Conservation (phyloP, 192 early-diverging fungal species). For the Entophlyctis luteolus region DNA sequence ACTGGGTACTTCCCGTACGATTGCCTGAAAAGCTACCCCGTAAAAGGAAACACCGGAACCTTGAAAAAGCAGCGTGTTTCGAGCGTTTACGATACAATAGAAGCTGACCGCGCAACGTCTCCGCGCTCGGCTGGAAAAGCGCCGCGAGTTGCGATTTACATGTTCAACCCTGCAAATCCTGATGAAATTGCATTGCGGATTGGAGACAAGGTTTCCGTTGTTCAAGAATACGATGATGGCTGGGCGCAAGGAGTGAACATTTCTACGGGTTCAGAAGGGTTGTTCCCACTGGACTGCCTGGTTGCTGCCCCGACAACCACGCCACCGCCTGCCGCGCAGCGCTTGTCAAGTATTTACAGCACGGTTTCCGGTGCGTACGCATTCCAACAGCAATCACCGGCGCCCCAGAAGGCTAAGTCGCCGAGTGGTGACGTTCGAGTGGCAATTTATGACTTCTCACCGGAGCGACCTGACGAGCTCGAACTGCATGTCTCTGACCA, state of each 20-base stretch:
- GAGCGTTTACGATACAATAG: not conserved
- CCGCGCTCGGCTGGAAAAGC: not conserved
- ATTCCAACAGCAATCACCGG: not conserved
- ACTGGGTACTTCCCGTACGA: conserved; percentile 8
- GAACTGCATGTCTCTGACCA: not conserved
- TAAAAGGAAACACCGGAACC: not conserved
- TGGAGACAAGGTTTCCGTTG: not conserved
- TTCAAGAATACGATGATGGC: not conserved
- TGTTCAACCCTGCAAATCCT: not conserved
- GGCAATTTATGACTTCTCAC: not conserved
- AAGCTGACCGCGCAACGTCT: not conserved
- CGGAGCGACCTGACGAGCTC: conserved; percentile 2
- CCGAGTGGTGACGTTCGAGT: not conserved
- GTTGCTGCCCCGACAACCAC: not conserved
- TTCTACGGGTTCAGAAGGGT: not conserved
- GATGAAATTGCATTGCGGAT: not conserved
- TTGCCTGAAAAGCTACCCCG: not conserved
- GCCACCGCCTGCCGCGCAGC: not conserved
- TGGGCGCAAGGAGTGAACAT: conserved; percentile 7
- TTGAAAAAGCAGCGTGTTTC: conserved; percentile 6
- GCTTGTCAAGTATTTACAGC: conserved; percentile 10
- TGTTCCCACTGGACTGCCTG: conserved; percentile 22
- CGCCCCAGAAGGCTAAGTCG: not conserved
- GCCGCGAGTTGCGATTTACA: not conserved
- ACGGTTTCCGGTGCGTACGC: not conserved